Conservation (phyloP, 345 rosid genomes). For the Adansonia digitata region DNA sequence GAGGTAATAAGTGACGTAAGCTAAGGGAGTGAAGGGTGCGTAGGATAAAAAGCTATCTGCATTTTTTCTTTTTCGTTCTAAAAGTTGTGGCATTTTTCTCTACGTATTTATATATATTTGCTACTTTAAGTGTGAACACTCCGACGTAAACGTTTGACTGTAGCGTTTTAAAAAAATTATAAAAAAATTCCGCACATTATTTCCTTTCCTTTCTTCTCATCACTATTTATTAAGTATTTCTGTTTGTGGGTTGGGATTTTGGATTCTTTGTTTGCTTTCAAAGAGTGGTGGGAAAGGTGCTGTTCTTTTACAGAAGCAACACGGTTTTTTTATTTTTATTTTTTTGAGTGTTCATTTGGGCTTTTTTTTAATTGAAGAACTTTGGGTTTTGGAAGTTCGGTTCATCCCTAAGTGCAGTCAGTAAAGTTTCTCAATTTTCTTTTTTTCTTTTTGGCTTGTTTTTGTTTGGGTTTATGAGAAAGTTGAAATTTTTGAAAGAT, state of each 20-base stretch:
- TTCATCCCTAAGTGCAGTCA: constrained; percentile 17
- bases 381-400: constrained; percentile 1
- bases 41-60: constrained; percentile 28
- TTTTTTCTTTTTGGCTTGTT: neutral
- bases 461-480: neutral
- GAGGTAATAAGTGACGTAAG: constrained; percentile 15
- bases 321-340: too few relatives aligned
- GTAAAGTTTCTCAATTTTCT: neutral
- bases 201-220: neutral
- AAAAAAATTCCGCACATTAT: neutral
- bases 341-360: neutral
- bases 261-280: constrained; percentile 10
- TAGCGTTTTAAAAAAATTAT: neutral
- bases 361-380: neutral
- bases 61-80: neutral
- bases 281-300: neutral
- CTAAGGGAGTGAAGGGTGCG: constrained; percentile 20
- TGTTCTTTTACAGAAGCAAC: constrained; percentile 1
- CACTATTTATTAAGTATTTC: neutral
- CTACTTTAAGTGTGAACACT: constrained; percentile 27
- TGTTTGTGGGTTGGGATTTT: constrained; percentile 1
- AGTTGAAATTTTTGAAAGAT: neutral
- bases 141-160: constrained; percentile 22
- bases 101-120: neutral
- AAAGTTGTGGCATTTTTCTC: neutral